Evolutionary conservation across 345 rosid species (phyloP).

Genomic region (Ricinus communis): DNA sequence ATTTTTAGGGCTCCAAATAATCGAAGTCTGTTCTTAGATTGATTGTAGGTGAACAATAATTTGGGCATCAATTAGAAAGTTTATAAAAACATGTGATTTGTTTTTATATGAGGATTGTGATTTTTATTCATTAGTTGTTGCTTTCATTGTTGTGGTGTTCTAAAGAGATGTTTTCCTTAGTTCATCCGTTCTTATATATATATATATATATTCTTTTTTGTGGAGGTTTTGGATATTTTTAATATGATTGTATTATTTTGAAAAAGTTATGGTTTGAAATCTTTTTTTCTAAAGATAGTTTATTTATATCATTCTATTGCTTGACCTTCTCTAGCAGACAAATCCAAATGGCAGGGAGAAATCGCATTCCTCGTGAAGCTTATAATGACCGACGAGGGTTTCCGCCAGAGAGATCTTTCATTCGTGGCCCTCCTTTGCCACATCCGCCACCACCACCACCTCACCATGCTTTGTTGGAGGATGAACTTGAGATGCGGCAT

Average conservation of each 20-base stretch:
- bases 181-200: no score
- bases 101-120: no score
- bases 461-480: conserved; percentile 77
- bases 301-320: not conserved
- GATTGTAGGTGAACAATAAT: not conserved
- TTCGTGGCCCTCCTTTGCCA: conserved; percentile 62
- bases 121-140: not conserved
- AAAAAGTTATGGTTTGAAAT: not conserved
- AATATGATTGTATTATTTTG: not conserved
- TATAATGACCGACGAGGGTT: conserved; percentile 62
- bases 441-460: conserved; percentile 54
- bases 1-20: not conserved
- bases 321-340: not conserved
- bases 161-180: no score
- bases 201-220: not conserved
- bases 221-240: not conserved
- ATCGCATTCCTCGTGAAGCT: conserved; percentile 64
- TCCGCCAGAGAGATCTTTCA: conserved; percentile 60
- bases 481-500: conserved; percentile 83
- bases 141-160: no score
- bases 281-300: not conserved
- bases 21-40: not conserved
- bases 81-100: no score
- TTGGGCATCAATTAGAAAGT: no score
- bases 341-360: conserved; percentile 75